phyloP scores from a whole-genome alignment of 2,329 filamentous ascomycete genomes.

The Fusarium protoensiforme region DNA sequence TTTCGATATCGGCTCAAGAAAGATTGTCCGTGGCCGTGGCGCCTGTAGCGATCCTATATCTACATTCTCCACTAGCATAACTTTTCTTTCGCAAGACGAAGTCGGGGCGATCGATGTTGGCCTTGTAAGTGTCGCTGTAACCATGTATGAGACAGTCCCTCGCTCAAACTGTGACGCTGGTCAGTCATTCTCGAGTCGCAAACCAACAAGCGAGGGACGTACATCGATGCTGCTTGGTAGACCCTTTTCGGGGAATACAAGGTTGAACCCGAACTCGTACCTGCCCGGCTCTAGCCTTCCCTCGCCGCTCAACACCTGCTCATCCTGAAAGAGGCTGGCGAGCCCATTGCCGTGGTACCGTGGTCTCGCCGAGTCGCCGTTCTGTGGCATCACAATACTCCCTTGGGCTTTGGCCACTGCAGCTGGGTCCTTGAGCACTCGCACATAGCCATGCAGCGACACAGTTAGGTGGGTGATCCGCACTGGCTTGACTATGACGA shows the following conservation, averaged over 20 bases:
- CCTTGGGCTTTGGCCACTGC: conserved; percentile 64
- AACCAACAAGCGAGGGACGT: conserved; percentile 51
- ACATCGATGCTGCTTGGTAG: conserved; percentile 96
- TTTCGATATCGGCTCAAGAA: conserved; percentile 86
- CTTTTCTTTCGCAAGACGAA: conserved; percentile 81
- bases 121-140: conserved; percentile 89
- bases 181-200: conserved; percentile 13
- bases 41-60: conserved; percentile 81
- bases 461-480: conserved; percentile 85
- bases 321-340: conserved; percentile 85
- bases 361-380: conserved; percentile 52
- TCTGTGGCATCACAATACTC: conserved; percentile 54
- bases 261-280: conserved; percentile 83
- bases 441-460: conserved; percentile 80
- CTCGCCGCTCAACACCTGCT: conserved; percentile 82
- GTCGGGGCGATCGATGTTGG: conserved; percentile 88
- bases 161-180: conserved; percentile 80
- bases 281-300: conserved; percentile 78
- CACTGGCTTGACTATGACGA: conserved; percentile 79
- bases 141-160: conserved; percentile 90
- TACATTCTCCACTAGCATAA: conserved; percentile 83
- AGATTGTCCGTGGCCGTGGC: conserved; percentile 85
- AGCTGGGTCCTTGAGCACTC: conserved; percentile 78
- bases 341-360: conserved; percentile 81
- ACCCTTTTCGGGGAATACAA: conserved; percentile 74